Conservation (phyloP, 2,329 filamentous ascomycete species). For the Colletotrichum nymphaeae region DNA sequence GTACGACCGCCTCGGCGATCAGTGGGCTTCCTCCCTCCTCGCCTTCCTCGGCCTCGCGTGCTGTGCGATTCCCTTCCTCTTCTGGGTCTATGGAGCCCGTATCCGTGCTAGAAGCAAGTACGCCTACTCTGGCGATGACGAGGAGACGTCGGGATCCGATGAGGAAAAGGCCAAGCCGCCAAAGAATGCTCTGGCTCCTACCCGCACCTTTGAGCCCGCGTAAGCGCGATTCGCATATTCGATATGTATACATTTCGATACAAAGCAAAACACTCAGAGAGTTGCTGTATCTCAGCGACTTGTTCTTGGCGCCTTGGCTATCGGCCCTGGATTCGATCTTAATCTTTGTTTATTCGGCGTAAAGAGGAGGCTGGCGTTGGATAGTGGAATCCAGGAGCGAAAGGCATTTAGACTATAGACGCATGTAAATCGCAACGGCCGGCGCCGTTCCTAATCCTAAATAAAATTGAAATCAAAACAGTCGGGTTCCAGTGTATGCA, state of each 20-base stretch:
- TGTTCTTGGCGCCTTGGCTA: neutral
- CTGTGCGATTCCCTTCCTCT: conserved; percentile 85
- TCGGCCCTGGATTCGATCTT: neutral
- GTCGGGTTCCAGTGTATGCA: neutral
- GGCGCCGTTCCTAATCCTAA: conserved; percentile 9
- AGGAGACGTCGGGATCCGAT: conserved; percentile 48
- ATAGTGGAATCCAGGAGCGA: neutral
- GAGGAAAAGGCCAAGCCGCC: conserved; percentile 49
- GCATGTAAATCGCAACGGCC: neutral
- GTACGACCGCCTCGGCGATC: conserved; percentile 77
- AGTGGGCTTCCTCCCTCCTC: conserved; percentile 80
- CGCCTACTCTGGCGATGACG: conserved; percentile 74
- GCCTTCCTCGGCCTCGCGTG: conserved; percentile 81
- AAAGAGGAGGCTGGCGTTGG: neutral
- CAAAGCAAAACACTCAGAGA: neutral
- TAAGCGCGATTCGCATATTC: neutral
- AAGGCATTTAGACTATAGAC: conserved; percentile 2
- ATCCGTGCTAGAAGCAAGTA: conserved; percentile 79
- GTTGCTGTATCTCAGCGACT: neutral
- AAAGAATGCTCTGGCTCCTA: conserved; percentile 26
- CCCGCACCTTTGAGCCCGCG: conserved; percentile 27
- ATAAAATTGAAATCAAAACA: neutral
- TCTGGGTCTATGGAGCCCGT: conserved; percentile 79
- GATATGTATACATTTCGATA: neutral
- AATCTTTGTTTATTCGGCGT: conserved; percentile 16